Conservation (phyloP, 306 rosid genomes). For the Castanospermum australe region DNA sequence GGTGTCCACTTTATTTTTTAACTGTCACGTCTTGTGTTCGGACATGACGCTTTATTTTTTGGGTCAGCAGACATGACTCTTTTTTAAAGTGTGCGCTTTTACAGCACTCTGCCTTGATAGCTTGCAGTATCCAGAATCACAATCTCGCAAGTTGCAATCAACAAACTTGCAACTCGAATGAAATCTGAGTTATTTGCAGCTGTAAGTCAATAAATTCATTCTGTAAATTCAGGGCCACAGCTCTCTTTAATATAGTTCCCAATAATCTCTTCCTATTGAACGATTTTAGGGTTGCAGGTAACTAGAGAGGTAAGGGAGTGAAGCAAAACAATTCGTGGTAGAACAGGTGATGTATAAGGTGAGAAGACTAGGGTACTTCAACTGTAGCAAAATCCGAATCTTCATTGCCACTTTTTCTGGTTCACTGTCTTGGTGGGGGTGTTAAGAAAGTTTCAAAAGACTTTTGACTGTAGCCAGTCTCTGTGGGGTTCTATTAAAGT, state of each 20-base stretch:
- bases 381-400: not conserved
- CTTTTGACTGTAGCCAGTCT: not conserved
- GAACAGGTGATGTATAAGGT: not conserved
- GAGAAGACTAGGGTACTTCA: not conserved
- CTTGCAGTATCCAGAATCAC: not conserved
- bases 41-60: too few species aligned
- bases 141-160: not conserved
- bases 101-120: not conserved
- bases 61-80: not conserved
- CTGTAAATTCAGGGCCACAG: not conserved
- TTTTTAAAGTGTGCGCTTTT: not conserved
- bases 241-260: not conserved
- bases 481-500: slow-evolving; percentile 18
- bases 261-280: not conserved
- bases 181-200: not conserved
- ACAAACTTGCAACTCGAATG: not conserved
- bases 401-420: not conserved
- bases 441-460: not conserved
- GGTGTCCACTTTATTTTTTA: not conserved
- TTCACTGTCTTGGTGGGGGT: not conserved
- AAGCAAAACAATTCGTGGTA: not conserved
- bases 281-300: not conserved
- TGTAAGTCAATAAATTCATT: not conserved
- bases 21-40: not conserved
- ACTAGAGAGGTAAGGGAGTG: not conserved